Percentiles rank a stretch among this genome's conserved stretches.
phyloP scores from a whole-genome alignment of 2,329 filamentous ascomycete species.

The Verticillium isaacii region DNA sequence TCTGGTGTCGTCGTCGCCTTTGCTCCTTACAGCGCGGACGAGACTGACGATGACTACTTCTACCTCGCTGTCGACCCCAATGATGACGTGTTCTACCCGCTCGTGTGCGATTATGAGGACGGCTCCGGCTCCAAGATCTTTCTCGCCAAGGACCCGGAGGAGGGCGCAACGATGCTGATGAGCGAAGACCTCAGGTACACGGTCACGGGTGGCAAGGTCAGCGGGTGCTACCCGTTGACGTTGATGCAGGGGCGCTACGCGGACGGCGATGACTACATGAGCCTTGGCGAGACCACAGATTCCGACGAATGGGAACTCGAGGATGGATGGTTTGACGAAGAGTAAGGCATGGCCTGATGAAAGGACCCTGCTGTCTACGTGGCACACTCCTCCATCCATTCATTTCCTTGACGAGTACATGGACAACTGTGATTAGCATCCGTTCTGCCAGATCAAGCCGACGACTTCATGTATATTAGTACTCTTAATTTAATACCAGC shows the following conservation, averaged over 20 bases:
- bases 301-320: neutral
- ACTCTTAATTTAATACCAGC: neutral
- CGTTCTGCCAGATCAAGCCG: neutral
- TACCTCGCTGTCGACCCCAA: constrained; percentile 16
- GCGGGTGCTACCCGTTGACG: neutral
- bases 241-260: neutral
- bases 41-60: constrained; percentile 7
- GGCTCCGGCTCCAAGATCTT: constrained; percentile 19
- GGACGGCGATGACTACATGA: neutral
- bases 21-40: constrained; percentile 7
- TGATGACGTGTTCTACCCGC: constrained; percentile 19
- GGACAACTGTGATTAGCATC: neutral
- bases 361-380: neutral
- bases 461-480: neutral
- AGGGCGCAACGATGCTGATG: constrained; percentile 16
- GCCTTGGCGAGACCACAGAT: neutral
- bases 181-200: constrained; percentile 16
- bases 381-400: neutral
- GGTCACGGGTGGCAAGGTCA: constrained; percentile 21
- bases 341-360: neutral
- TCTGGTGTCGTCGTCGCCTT: constrained; percentile 14
- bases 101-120: constrained; percentile 22
- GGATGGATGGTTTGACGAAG: neutral
- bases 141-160: constrained; percentile 17
- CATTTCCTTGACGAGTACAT: neutral